Evolutionary conservation across 2,329 filamentous ascomycete species (phyloP).

Genomic region (Colletotrichum falcatum): DNA sequence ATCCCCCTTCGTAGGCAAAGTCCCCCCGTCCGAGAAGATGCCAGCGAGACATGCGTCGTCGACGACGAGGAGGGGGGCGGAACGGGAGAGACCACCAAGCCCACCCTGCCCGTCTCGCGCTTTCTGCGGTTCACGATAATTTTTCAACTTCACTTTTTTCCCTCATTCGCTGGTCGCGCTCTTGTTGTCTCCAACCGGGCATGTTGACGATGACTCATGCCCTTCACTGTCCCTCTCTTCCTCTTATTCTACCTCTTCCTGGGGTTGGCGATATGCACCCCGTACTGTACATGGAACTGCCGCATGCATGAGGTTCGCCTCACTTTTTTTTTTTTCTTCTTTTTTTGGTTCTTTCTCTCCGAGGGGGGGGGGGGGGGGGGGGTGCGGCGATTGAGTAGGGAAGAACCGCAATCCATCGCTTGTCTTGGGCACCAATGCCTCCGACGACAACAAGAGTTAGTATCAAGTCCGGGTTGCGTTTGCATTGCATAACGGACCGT

Average conservation of each 20-base stretch:
- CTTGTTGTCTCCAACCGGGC: neutral
- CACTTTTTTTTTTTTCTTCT: conserved; percentile 33
- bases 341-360: too few relatives aligned
- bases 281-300: conserved; percentile 19
- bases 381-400: neutral
- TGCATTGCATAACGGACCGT: neutral
- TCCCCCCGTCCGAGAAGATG: neutral
- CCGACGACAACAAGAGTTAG: neutral
- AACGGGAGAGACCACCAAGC: neutral
- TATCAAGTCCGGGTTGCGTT: conserved; percentile 6
- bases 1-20: neutral
- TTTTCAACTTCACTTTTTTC: neutral
- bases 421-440: conserved; percentile 40
- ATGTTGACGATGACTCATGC: conserved; percentile 25
- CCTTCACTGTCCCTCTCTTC: neutral
- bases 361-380: neutral
- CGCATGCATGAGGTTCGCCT: conserved; percentile 33
- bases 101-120: conserved; percentile 15
- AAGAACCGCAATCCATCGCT: neutral
- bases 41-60: neutral
- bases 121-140: conserved; percentile 32
- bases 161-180: neutral
- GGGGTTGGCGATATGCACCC: conserved; percentile 10
- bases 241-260: neutral
- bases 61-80: neutral